Conservation (phyloP, 2,329 filamentous ascomycete species). For the Leptographium lundbergii region DNA sequence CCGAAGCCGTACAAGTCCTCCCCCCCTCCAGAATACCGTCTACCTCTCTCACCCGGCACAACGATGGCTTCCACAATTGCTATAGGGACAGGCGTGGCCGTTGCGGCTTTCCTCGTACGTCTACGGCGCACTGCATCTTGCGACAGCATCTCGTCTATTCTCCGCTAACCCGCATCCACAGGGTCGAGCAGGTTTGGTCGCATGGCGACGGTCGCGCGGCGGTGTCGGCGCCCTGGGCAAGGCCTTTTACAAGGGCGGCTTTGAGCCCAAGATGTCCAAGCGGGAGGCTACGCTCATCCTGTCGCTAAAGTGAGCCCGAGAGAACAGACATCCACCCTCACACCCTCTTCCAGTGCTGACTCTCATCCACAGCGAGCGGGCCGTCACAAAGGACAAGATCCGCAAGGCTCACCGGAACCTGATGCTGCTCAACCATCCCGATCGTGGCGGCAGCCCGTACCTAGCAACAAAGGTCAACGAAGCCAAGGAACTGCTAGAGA, state of each 20-base stretch:
- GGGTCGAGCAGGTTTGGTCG: slow-evolving; percentile 87
- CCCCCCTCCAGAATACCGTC: slow-evolving; percentile 7
- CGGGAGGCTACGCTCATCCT: slow-evolving; percentile 85
- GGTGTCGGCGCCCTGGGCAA: slow-evolving; percentile 71
- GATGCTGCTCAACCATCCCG: slow-evolving; percentile 96
- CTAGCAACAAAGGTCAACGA: slow-evolving; percentile 97
- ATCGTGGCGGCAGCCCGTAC: slow-evolving; percentile 93
- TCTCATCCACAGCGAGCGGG: slow-evolving; percentile 54
- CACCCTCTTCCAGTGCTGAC: not conserved
- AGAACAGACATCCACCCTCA: slow-evolving; percentile 9
- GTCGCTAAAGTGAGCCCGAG: slow-evolving; percentile 59
- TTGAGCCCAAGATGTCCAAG: slow-evolving; percentile 87
- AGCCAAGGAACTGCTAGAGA: slow-evolving; percentile 92
- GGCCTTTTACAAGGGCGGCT: slow-evolving; percentile 97
- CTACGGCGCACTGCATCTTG: not conserved
- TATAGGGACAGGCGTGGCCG: slow-evolving; percentile 48
- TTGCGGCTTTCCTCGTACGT: slow-evolving; percentile 50
- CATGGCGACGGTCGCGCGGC: slow-evolving; percentile 69
- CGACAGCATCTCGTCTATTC: not conserved
- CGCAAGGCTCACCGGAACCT: slow-evolving; percentile 90
- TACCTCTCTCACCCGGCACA: not conserved
- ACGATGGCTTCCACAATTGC: slow-evolving; percentile 47
- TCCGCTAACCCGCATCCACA: slow-evolving; percentile 25
- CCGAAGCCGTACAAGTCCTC: not conserved
- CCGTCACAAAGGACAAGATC: slow-evolving; percentile 81